Evolutionary conservation across 176 grass and related monocot genomes (phyloP).

Genomic region (Carex parvula): DNA sequence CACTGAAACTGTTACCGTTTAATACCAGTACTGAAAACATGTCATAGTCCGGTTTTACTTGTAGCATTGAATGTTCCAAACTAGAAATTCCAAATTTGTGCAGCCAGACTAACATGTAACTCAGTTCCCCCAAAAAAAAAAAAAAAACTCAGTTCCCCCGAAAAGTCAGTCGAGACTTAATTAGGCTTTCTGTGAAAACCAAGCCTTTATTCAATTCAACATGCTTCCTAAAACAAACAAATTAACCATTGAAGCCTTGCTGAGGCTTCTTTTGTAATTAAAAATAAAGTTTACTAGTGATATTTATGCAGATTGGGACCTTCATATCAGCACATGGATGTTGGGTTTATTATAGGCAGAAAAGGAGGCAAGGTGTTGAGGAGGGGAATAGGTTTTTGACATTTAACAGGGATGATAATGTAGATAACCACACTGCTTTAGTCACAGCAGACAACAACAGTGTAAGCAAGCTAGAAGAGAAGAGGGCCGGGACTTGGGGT

Average conservation of each 20-base stretch:
- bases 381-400: not conserved
- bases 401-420: not conserved
- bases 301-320: constrained; percentile 30
- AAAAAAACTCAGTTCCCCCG: not conserved
- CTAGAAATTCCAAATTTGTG: no score
- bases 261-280: not conserved
- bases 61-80: no score
- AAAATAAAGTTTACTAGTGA: not conserved
- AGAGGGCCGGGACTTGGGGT: constrained; percentile 2
- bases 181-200: not conserved
- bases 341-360: not conserved
- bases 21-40: not conserved
- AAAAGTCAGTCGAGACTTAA: not conserved
- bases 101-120: not conserved
- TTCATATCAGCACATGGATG: constrained; percentile 46
- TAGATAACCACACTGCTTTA: not conserved
- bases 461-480: not conserved
- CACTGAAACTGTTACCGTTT: not conserved
- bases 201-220: not conserved
- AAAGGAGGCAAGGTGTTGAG: not conserved
- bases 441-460: not conserved
- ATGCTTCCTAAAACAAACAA: not conserved
- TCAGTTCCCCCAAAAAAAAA: not conserved
- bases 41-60: no score
- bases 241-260: not conserved